Base-by-base conservation (phyloP, 257 asterid genomes). In the Thymus mandschuricus region DNA sequence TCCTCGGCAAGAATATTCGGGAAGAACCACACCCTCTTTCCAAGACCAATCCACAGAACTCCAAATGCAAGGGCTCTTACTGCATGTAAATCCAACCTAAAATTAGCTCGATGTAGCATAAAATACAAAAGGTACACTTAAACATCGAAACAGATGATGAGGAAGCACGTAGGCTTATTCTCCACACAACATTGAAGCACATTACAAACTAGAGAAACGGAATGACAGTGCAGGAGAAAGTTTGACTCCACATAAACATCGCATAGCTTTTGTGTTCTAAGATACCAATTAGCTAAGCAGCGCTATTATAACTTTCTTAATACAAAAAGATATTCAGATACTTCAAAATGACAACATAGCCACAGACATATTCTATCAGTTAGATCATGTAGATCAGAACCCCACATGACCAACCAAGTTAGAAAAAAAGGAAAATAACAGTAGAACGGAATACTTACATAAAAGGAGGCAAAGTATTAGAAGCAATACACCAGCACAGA, bases 1-100 rank as follows among this genome's bases (percentile, higher is more conserved):
- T 95, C 99, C 85, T 92, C 99, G 0, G 99, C 99, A 67, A 95
- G 99, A 75, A 95, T 95, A 78, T 95, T 92, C 6, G 99, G 99
- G 92, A 95, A 95, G 78, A 95, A 80, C 99, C 99, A 95, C 12
- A 95, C 88, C 55, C 98, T 89, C 73, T 88, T 95, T 50, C 99
- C 99, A 40, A 89, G 86, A 73, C 83, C 64, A 78, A 95, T 79
- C 96, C 95, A 95, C 34, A 89, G 56, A 73, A 85, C 71, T 69
- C 98, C 99, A 64, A 95, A 95, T 72, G 78, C 76, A 72, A 95
- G 58, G 71, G 91, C 98, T 81, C 99, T 86, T 81, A 88, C 99
- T 95, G 88, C 85, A 82, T 64, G 60, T 10, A 72, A 75, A 57
- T 15, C 44, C 34, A 46, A 60, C 73, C 46, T 48, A 27, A 50